Base-by-base conservation (phyloP, 1,139 yeast species). In the Taphrina wiesneri region DNA sequence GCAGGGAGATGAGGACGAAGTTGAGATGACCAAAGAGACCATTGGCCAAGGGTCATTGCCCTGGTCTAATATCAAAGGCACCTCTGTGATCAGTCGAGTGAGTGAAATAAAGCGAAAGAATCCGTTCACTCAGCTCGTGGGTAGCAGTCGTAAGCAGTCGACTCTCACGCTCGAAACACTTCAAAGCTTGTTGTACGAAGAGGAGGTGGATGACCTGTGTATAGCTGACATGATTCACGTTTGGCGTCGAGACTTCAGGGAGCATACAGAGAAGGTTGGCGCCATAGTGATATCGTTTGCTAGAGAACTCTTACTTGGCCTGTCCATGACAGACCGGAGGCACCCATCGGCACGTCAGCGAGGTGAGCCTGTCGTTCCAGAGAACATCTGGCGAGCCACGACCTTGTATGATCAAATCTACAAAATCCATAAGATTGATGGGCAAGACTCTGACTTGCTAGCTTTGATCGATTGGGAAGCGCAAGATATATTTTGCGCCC, bases 331-430 rank as follows among this genome's bases (percentile, higher is more conserved):
- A 11, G 54, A 49, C 25, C 34, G 36, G 21, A 17, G 54, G 36
- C 36, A 13, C 11, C 36, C 54, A 3, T 28, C 34, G n/a, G 36
- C 3, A n/a, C 54, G 54, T 1, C 21, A 28, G 32, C 3, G 26
- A 30, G 34, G 36, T 17, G 54, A 49, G 21, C 21, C 36, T n/a
- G 54, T 49, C 6, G 13, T 28, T 9, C 34, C 34, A 25, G 36
- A 49, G 13, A 49, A 49, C n/a, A 25, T 49, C 36, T 49, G 54
- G 54, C 54, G 54, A 49, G 23, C 54, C 9, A 49, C 54, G 15
- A 49, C 54, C 2, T 28, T 49, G 21, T 49, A 49, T n/a, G 36
- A 49, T 28, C 54, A 49, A 17, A 28, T 49, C 5, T 49, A 49
- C 54, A 49, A 49, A 19, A 25, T 49, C 17, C 36, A 49, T 25